Conservation (phyloP, 257 asterid genomes). For the Capsicum rhomboideum region DNA sequence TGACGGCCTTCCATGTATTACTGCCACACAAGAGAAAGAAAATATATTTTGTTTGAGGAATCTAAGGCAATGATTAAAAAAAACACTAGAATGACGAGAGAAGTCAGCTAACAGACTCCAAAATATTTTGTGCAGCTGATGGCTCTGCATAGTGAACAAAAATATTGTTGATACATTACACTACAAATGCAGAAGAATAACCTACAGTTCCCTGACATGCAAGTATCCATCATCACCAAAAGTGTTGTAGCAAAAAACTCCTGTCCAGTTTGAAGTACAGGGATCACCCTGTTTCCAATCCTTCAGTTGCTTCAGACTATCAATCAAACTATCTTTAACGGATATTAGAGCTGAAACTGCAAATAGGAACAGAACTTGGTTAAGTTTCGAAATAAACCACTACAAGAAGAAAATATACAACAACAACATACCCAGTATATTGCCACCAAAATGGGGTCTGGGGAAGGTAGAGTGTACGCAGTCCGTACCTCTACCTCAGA, state of each 20-base stretch:
- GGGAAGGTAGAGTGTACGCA: too few relatives aligned
- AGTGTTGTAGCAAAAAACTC: conserved; percentile 22
- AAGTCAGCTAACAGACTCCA: not conserved
- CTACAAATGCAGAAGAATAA: conserved; percentile 4
- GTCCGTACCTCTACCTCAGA: too few relatives aligned
- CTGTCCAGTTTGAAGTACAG: conserved; percentile 40
- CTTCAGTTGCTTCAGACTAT: conserved; percentile 17
- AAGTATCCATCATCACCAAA: conserved; percentile 22
- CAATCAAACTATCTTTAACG: conserved; percentile 17
- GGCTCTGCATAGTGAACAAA: not conserved
- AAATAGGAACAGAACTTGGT: not conserved
- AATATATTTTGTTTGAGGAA: not conserved
- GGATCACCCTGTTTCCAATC: conserved; percentile 37
- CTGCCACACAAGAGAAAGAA: not conserved
- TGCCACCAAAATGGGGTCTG: too few relatives aligned
- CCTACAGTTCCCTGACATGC: conserved; percentile 38
- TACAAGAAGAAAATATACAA: not conserved
- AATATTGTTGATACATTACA: not conserved
- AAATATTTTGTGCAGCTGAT: not conserved
- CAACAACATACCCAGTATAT: not conserved
- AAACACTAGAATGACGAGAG: not conserved
- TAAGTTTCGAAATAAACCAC: not conserved
- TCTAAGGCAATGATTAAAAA: not conserved
- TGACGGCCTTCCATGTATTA: not conserved
- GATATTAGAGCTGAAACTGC: conserved; percentile 33